Percentiles rank a stretch among this genome's conserved stretches.
phyloP scores from a whole-genome alignment of 192 early-diverging fungal genomes.

The Phlyctochytrium bullatum region DNA sequence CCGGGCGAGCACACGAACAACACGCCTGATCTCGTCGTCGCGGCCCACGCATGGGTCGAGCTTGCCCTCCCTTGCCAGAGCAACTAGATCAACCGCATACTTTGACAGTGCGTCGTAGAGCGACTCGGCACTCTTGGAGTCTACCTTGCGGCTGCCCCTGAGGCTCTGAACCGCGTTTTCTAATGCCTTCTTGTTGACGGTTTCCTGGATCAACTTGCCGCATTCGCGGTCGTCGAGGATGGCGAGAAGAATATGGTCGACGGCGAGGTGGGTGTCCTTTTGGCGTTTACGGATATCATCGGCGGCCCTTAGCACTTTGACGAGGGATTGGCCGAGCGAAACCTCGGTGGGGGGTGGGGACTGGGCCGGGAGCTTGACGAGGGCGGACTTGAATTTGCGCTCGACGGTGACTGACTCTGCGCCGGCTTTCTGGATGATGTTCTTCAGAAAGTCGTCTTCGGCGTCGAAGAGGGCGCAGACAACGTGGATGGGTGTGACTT shows the following conservation, averaged over 20 bases:
- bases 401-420: constrained; percentile 73
- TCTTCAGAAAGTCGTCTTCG: constrained; percentile 74
- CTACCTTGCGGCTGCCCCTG: constrained; percentile 80
- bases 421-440: constrained; percentile 80
- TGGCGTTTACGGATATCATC: constrained; percentile 81
- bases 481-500: constrained; percentile 81
- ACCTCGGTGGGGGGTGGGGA: constrained; percentile 79
- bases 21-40: constrained; percentile 93
- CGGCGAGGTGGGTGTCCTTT: constrained; percentile 83
- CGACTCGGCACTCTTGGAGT: constrained; percentile 80
- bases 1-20: constrained; percentile 85
- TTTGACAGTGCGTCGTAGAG: constrained; percentile 91
- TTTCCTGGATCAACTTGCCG: constrained; percentile 57
- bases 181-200: constrained; percentile 65
- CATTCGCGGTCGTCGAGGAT: constrained; percentile 68
- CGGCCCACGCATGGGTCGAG: constrained; percentile 96
- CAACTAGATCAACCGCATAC: constrained; percentile 88
- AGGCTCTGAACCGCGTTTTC: constrained; percentile 73
- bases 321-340: constrained; percentile 57
- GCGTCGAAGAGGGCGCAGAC: constrained; percentile 77
- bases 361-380: constrained; percentile 82
- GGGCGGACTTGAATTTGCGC: constrained; percentile 71
- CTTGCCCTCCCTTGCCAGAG: constrained; percentile 80
- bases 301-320: constrained; percentile 67
- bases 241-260: constrained; percentile 89